Conservation (phyloP, 2,329 filamentous ascomycete genomes). For the Acarospora socialis region DNA sequence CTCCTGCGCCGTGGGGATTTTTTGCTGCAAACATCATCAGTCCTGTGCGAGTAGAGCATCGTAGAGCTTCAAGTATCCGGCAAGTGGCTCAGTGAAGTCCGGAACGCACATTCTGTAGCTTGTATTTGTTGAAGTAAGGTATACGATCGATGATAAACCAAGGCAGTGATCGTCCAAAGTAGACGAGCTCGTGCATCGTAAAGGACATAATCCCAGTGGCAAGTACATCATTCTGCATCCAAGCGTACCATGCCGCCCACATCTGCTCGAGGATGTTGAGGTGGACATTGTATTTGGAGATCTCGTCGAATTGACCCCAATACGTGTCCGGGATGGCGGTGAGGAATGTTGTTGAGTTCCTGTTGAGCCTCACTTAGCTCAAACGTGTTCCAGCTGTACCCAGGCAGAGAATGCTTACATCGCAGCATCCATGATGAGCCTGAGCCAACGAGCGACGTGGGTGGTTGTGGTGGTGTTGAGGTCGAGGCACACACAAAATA, state of each 20-base stretch:
- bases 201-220: constrained; percentile 98
- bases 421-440: no score
- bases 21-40: constrained; percentile 36
- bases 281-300: constrained; percentile 62
- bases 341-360: constrained; percentile 34
- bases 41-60: background rate
- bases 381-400: no score
- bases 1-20: constrained; percentile 82
- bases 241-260: constrained; percentile 95
- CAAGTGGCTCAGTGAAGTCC: background rate
- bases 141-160: constrained; percentile 88
- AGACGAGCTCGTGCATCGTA: constrained; percentile 81
- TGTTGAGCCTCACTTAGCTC: no score
- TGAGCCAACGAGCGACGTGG: no score
- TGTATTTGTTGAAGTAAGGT: constrained; percentile 80
- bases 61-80: background rate
- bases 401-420: no score
- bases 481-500: no score
- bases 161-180: constrained; percentile 82
- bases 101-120: constrained; percentile 66
- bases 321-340: constrained; percentile 39
- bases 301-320: constrained; percentile 51
- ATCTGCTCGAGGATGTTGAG: constrained; percentile 77
- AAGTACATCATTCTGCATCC: constrained; percentile 93
- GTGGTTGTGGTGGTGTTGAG: no score